A percentile compares a stretch with the other conserved stretches of the same genome.
Evolutionary conservation across 257 asterid species (phyloP).

Genomic region (Solanum megistacrolobum): DNA sequence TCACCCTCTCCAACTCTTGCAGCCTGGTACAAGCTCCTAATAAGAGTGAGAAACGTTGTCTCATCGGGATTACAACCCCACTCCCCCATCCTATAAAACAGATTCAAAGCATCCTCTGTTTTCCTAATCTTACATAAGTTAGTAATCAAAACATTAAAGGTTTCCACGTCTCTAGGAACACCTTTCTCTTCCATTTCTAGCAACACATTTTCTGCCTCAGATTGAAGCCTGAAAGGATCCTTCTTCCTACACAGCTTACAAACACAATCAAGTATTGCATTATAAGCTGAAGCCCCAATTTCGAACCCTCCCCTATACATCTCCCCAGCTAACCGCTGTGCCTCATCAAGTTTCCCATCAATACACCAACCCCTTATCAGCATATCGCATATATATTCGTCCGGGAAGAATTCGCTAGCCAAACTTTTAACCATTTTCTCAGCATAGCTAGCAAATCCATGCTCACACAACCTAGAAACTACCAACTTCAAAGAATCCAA

Average conservation of each 20-base stretch:
- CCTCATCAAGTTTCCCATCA: slow-evolving; percentile 77
- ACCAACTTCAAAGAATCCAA: slow-evolving; percentile 47
- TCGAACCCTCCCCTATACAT: slow-evolving; percentile 87
- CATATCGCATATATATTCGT: slow-evolving; percentile 62
- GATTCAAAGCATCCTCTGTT: slow-evolving; percentile 54
- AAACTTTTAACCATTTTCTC: slow-evolving; percentile 81
- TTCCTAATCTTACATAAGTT: slow-evolving; percentile 78
- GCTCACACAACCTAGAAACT: slow-evolving; percentile 53
- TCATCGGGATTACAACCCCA: slow-evolving; percentile 79
- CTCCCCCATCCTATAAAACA: slow-evolving; percentile 57
- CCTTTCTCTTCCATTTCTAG: slow-evolving; percentile 77
- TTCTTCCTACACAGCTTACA: slow-evolving; percentile 77
- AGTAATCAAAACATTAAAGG: slow-evolving; percentile 68
- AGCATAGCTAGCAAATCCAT: slow-evolving; percentile 72
- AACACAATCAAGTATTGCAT: slow-evolving; percentile 73
- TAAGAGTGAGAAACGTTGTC: slow-evolving; percentile 51
- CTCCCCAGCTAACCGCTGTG: slow-evolving; percentile 58
- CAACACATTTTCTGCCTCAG: slow-evolving; percentile 51
- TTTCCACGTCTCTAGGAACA: slow-evolving; percentile 74
- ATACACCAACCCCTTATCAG: slow-evolving; percentile 81
- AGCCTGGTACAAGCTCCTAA: slow-evolving; percentile 84
- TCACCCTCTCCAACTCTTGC: slow-evolving; percentile 86
- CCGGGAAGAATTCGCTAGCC: slow-evolving; percentile 85
- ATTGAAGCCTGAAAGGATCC: slow-evolving; percentile 63
- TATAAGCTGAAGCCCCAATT: slow-evolving; percentile 49